phyloP scores from a whole-genome alignment of 139 green algal genomes.

The Astrephomene gubernaculifera region DNA sequence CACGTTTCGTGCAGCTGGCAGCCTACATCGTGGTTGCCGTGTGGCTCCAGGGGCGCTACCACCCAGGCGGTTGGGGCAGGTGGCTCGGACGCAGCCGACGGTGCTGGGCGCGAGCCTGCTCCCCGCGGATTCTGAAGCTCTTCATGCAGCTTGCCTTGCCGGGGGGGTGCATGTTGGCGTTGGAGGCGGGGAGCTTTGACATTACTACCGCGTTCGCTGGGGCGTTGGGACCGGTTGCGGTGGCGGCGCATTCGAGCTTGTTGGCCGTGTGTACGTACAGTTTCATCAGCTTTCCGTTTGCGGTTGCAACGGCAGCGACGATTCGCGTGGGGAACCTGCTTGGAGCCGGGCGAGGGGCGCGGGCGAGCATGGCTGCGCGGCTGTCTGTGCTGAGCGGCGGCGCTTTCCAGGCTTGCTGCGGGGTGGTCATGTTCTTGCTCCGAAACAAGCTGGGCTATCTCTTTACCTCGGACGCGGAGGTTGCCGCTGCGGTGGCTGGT shows the following conservation, averaged over 20 bases:
- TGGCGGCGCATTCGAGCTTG: conserved; percentile 56
- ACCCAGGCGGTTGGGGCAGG: conserved; percentile 22
- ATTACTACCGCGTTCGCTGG: conserved; percentile 59
- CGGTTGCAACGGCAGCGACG: conserved; percentile 60
- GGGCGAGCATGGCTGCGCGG: not conserved
- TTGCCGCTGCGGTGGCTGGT: not conserved
- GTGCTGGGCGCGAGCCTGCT: conserved; percentile 28
- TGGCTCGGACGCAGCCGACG: conserved; percentile 8
- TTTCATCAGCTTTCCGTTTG: conserved; percentile 67
- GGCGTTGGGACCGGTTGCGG: conserved; percentile 21
- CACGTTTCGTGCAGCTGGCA: conserved; percentile 21
- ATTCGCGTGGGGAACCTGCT: conserved; percentile 73
- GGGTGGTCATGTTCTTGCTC: conserved; percentile 22
- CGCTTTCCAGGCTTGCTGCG: conserved; percentile 20
- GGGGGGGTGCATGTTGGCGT: conserved; percentile 60
- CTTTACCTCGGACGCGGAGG: conserved; percentile 40
- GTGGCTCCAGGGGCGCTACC: conserved; percentile 26
- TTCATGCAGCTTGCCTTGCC: conserved; percentile 36
- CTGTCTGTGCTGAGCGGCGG: not conserved
- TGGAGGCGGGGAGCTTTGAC: conserved; percentile 61
- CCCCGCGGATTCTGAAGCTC: not conserved
- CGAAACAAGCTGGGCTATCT: conserved; percentile 32
- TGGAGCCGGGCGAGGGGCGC: conserved; percentile 39
- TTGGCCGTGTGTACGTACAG: conserved; percentile 60
- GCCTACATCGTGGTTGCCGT: not conserved